Evolutionary conservation across 257 asterid species (phyloP).

Genomic region (Cinchona pubescens): DNA sequence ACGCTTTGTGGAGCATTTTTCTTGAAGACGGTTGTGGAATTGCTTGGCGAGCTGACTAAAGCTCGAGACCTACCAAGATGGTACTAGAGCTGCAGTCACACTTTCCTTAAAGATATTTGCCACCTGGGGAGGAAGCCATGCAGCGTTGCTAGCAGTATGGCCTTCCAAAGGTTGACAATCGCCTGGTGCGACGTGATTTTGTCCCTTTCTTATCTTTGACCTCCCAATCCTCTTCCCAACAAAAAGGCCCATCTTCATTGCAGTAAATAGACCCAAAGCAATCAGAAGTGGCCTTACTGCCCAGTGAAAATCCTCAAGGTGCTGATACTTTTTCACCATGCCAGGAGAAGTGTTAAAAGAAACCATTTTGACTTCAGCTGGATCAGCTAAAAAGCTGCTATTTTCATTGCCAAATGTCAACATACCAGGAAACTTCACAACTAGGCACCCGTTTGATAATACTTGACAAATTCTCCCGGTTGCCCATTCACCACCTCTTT

Average conservation of each 20-base stretch:
- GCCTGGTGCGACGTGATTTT: slow-evolving; percentile 12
- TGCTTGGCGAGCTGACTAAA: not conserved
- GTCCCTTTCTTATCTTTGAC: slow-evolving; percentile 32
- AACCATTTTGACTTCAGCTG: slow-evolving; percentile 71
- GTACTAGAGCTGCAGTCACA: slow-evolving; percentile 2
- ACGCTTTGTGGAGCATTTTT: not conserved
- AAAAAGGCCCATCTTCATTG: slow-evolving; percentile 63
- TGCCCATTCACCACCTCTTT: slow-evolving; percentile 60
- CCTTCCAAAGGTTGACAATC: slow-evolving; percentile 42
- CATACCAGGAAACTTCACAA: slow-evolving; percentile 68
- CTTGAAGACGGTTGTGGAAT: slow-evolving; percentile 4
- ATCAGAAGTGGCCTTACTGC: slow-evolving; percentile 71
- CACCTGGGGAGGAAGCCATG: slow-evolving; percentile 71
- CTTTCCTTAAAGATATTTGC: slow-evolving; percentile 54
- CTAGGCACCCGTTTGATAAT: slow-evolving; percentile 76
- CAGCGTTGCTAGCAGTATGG: slow-evolving; percentile 29
- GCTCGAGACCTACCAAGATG: slow-evolving; percentile 12
- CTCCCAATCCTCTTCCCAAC: slow-evolving; percentile 55
- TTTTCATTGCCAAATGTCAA: slow-evolving; percentile 39
- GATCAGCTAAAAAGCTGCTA: slow-evolving; percentile 58
- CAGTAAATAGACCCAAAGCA: slow-evolving; percentile 70
- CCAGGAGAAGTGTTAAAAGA: slow-evolving; percentile 53
- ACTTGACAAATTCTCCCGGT: slow-evolving; percentile 59
- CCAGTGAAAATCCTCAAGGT: slow-evolving; percentile 92
- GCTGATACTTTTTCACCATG: slow-evolving; percentile 70